Base-by-base conservation (phyloP, 768 basidiomycete genomes). In the Russula griseocarnosa region DNA sequence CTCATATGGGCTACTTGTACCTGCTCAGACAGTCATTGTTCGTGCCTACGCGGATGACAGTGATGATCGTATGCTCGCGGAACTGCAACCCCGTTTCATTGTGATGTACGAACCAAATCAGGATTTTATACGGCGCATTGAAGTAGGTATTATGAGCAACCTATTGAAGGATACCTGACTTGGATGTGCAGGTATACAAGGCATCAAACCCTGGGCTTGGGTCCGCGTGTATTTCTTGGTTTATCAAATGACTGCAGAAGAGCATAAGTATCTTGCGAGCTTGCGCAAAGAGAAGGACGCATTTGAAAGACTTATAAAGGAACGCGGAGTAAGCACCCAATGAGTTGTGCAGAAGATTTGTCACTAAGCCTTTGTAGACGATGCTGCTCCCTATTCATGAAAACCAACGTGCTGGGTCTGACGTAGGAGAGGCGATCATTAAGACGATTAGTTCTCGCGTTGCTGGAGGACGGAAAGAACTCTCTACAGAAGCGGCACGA, bases 51-150 rank as follows among this genome's bases (percentile, higher is more conserved):
- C 90, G 0, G 94, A 94, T 52, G 97, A 98, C 71, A 84, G 89
- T 3, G 97, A 99, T 69, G 97, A 99, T 73, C 82, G 86, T 46
- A 76, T 98, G 55, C 78, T 99, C 36, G 82, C 85, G 47, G 96
- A 99, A 72, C 79, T 98, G 9, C 80, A 88, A 64, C 97, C 97
- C 2, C 85, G 87, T 66, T 98, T 94, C 71, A 87, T 99, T 58
- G 85, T 98, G 53, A 92, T 98, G 89, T 94, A 89, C 67, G 97
- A 99, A 71, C 94, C 96, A 3, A 90, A 86, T 69, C 87, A 93
- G 72, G 90, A 96, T 58, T 99, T 98, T 69, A 84, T 98, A 42
- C 81, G 97, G 30, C 82, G 97, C 1, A 81, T 99, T 28, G 95
- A 99, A 81, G 95, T 92, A 58, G 60, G 82, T 47, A 28, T 3